Percentiles rank a stretch among this genome's conserved stretches.
phyloP scores from a whole-genome alignment of 257 asterid species.

The Nicotiana paniculata region DNA sequence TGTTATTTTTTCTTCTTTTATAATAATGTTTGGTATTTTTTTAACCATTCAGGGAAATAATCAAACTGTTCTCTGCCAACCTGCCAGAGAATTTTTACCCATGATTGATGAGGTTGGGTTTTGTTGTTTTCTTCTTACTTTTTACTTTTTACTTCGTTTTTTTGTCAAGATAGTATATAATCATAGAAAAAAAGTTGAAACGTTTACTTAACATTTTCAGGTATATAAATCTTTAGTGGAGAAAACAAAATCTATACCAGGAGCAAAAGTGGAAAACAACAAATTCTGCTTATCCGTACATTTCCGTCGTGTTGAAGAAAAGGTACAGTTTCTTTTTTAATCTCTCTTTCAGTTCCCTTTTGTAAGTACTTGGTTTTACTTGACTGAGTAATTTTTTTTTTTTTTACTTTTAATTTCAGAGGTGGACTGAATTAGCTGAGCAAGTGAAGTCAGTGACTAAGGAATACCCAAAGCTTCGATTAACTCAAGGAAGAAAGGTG shows the following conservation, averaged over 20 bases:
- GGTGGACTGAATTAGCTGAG: slow-evolving; percentile 56
- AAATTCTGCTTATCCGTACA: slow-evolving; percentile 79
- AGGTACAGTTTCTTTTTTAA: slow-evolving; percentile 25
- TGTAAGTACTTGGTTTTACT: not conserved
- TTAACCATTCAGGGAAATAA: slow-evolving; percentile 51
- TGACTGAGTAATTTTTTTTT: not conserved
- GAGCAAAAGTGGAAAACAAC: slow-evolving; percentile 78
- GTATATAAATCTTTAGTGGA: slow-evolving; percentile 46
- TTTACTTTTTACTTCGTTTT: not conserved
- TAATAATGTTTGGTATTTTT: not conserved
- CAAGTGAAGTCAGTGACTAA: slow-evolving; percentile 45
- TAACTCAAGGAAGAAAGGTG: slow-evolving; percentile 72
- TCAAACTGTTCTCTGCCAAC: slow-evolving; percentile 73
- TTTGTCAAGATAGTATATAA: not conserved
- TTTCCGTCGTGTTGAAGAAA: slow-evolving; percentile 74
- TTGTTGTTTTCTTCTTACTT: not conserved
- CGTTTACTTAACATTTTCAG: slow-evolving; percentile 19
- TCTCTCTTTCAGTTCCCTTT: not conserved
- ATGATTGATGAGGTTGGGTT: slow-evolving; percentile 64
- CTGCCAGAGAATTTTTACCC: slow-evolving; percentile 80
- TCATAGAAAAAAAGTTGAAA: too few species aligned
- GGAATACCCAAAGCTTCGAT: slow-evolving; percentile 43
- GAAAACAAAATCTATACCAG: slow-evolving; percentile 53
- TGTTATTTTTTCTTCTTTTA: not conserved
- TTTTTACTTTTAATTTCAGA: slow-evolving; percentile 28